phyloP scores from a whole-genome alignment of 805 yeast species.

The Candida takata region DNA sequence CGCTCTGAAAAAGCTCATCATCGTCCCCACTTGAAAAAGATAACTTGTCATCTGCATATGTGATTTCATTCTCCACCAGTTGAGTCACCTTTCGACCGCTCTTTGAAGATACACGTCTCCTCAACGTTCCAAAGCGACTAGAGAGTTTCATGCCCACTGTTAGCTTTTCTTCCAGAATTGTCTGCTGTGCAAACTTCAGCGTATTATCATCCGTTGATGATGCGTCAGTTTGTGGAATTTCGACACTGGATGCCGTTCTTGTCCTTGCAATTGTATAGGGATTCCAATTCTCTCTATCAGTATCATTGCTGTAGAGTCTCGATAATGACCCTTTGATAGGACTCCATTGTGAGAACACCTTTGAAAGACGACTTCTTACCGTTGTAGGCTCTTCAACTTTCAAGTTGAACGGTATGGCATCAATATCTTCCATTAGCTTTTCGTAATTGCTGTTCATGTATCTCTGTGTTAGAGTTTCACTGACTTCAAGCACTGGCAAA shows the following conservation, averaged over 20 bases:
- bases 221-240: no score
- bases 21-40: no score
- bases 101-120: not conserved
- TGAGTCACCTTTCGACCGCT: no score
- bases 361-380: conserved; percentile 7
- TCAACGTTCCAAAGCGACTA: conserved; percentile 1
- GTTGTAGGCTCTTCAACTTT: conserved; percentile 8
- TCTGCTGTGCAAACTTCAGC: not conserved
- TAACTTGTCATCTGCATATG: no score
- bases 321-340: conserved; percentile 11
- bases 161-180: not conserved
- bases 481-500: conserved; percentile 4
- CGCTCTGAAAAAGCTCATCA: not conserved
- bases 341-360: conserved; percentile 13
- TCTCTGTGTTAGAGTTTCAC: conserved; percentile 22
- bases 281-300: conserved; percentile 12
- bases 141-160: not conserved
- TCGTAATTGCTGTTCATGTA: conserved; percentile 19
- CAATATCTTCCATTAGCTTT: conserved; percentile 18
- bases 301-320: conserved; percentile 2
- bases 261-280: conserved; percentile 18
- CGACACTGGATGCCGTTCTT: not conserved
- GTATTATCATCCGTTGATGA: not conserved
- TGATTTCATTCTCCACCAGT: no score
- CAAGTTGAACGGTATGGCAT: conserved; percentile 21